Base-by-base conservation (phyloP, 768 basidiomycete species). In the Tricholoma bakamatsutake region DNA sequence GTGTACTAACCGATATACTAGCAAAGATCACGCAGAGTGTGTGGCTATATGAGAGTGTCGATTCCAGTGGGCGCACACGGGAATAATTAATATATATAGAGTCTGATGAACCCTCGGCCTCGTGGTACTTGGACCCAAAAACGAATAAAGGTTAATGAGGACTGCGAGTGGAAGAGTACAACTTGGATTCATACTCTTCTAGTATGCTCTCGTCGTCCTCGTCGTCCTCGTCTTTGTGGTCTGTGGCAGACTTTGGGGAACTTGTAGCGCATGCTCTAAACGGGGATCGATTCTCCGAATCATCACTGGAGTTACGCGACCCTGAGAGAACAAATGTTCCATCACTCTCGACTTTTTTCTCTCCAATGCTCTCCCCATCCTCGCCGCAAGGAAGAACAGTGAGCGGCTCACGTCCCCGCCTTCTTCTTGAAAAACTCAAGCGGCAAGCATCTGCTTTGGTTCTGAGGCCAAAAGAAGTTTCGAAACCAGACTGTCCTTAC, bases 221-320 rank as follows among this genome's bases (percentile, higher is more conserved):
- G 31, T 43, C 54, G n/a, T 33, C 39, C 47, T 31, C 57, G 17
- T 64, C 63, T 48, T 63, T 62, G 4, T 24, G 21, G 21, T 24
- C 21, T 24, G 18, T 64, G 2, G 53, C 31, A 18, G 64, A 64
- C 51, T 64, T 64, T 49, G 55, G 57, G 37, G 52, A 60, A 34
- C 62, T 64, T 7, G 64, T 64, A 55, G 61, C 64, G 55, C 52
- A 60, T 21, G 62, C 62, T 33, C 53, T 64, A 7, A 47, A 61
- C 33, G 27, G 56, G 33, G 64, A 61, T 58, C 57, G 53, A 6
- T 59, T 64, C 46, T 55, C 60, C 21, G 58, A 64, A 58, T 52
- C 59, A 56, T 59, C 59, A 37, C 35, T 62, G 50, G 12, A 24
- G 21, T 24, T 18, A 7, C 49, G 56, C 34, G 60, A 57, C 61